Evolutionary conservation across 2,329 filamentous ascomycete genomes (phyloP).

Genomic region (Graphiopsis chlorocephala): DNA sequence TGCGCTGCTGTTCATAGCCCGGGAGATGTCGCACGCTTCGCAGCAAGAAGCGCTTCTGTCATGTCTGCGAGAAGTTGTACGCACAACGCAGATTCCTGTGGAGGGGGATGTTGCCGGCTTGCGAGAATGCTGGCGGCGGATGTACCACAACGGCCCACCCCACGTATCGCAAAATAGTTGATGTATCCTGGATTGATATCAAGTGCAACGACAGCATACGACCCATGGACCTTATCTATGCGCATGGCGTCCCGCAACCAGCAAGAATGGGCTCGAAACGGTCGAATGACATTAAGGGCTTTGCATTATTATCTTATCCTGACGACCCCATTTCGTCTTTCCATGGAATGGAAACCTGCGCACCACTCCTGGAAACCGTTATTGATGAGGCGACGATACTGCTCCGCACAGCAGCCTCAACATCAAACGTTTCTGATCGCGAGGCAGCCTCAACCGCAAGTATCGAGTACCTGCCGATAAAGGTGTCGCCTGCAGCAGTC

Average conservation of each 20-base stretch:
- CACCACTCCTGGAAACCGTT: slow-evolving; percentile 63
- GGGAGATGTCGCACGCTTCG: neutral
- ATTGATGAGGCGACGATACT: slow-evolving; percentile 58
- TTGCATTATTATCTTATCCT: neutral
- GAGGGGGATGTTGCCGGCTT: neutral
- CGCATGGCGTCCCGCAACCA: neutral
- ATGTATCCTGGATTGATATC: neutral
- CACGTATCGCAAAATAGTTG: neutral
- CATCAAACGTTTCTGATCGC: slow-evolving; percentile 41
- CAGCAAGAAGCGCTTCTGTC: neutral
- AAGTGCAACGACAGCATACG: neutral
- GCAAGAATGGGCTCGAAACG: neutral
- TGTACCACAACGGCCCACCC: neutral
- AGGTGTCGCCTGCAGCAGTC: slow-evolving; percentile 90
- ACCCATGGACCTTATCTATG: neutral
- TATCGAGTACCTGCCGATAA: slow-evolving; percentile 79
- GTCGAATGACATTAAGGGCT: neutral
- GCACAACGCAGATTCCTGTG: neutral
- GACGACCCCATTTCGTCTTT: neutral
- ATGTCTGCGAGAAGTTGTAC: neutral
- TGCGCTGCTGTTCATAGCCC: neutral
- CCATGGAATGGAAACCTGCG: neutral
- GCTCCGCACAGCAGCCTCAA: slow-evolving; percentile 56
- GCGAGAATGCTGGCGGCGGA: neutral
- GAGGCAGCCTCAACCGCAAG: slow-evolving; percentile 35